phyloP scores from a whole-genome alignment of 805 yeast species.

The Huiozyma naganishii region DNA sequence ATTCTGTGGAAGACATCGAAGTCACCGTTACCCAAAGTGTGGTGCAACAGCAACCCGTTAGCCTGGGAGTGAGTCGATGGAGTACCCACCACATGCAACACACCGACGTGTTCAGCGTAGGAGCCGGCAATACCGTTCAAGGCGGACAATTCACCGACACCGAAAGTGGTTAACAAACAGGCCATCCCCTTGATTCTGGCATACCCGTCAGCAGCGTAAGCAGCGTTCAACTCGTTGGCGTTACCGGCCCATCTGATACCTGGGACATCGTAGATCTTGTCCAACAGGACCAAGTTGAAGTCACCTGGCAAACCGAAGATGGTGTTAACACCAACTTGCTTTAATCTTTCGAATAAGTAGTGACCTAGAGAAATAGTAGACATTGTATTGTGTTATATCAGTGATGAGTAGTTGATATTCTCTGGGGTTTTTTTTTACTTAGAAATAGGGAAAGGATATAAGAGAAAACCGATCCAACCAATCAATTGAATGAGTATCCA shows the following conservation, averaged over 20 bases:
- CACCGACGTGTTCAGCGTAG: constrained; percentile 5
- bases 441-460: too few relatives aligned
- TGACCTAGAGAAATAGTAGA: constrained; percentile 3
- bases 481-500: too few relatives aligned
- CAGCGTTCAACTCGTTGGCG: constrained; percentile 3
- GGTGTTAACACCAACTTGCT: constrained; percentile 3
- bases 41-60: constrained; percentile 2
- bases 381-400: background rate
- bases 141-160: constrained; percentile 5
- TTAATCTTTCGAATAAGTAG: constrained; percentile 4
- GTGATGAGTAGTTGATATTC: too few relatives aligned
- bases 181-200: constrained; percentile 3
- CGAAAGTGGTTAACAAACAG: constrained; percentile 3
- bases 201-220: constrained; percentile 3
- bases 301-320: constrained; percentile 5
- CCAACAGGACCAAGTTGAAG: constrained; percentile 3
- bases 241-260: constrained; percentile 6
- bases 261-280: constrained; percentile 3
- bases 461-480: too few relatives aligned
- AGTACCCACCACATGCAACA: constrained; percentile 3
- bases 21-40: constrained; percentile 5
- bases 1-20: constrained; percentile 5
- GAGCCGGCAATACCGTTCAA: constrained; percentile 4
- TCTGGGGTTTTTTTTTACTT: too few relatives aligned
- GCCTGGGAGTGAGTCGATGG: constrained; percentile 2